Evolutionary conservation across 2,329 filamentous ascomycete genomes (phyloP).

Genomic region (Escovopsis sp.): DNA sequence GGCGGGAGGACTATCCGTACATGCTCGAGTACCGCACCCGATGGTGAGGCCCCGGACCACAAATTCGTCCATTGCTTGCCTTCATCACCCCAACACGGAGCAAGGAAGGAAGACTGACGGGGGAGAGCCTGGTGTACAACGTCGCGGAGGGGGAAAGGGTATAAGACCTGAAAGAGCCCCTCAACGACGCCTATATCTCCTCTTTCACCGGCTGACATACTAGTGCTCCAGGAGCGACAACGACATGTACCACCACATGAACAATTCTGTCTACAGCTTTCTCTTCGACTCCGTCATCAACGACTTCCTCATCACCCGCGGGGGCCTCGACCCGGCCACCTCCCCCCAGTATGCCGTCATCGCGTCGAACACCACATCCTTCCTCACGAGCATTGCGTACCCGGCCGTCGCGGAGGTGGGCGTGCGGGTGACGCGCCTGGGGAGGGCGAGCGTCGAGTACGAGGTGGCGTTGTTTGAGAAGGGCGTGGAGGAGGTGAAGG

Average conservation of each 20-base stretch:
- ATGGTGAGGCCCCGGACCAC: no score
- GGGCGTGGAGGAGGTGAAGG: constrained; percentile 57
- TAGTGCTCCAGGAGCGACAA: constrained; percentile 93
- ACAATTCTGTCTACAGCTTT: constrained; percentile 77
- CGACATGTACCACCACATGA: constrained; percentile 90
- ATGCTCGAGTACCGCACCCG: constrained; percentile 69
- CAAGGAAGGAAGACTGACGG: no score
- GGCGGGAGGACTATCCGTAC: constrained; percentile 60
- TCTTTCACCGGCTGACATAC: no score
- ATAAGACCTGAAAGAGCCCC: no score
- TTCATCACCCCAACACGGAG: no score
- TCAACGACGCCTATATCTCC: no score
- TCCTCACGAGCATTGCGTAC: constrained; percentile 67
- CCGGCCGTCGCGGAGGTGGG: constrained; percentile 70
- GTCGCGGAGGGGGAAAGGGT: no score
- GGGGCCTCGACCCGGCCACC: constrained; percentile 53
- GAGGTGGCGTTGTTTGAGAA: constrained; percentile 76
- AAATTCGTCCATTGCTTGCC: no score
- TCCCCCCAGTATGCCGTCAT: constrained; percentile 67
- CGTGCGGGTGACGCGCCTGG: constrained; percentile 68
- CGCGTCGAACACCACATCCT: constrained; percentile 74
- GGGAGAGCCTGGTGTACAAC: no score
- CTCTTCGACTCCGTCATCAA: constrained; percentile 89
- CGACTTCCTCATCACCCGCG: constrained; percentile 68
- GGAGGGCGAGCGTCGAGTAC: constrained; percentile 76